Percentiles rank a stretch among this genome's conserved stretches.
Evolutionary conservation across 352 stramenopile genomes (phyloP).

Genomic region (Phytophthora foliorum): DNA sequence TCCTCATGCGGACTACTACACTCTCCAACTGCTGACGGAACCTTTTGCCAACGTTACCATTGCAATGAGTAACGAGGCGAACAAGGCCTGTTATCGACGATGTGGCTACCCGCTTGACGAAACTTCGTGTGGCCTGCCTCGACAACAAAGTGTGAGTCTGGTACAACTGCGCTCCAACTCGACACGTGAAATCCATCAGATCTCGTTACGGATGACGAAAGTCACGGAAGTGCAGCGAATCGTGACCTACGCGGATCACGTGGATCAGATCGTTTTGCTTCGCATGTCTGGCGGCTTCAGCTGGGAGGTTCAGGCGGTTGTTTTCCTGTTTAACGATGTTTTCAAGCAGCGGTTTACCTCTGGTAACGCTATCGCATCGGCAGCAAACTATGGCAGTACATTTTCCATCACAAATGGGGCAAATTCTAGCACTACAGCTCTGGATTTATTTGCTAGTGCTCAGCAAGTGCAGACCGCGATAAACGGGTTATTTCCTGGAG

Average conservation of each 20-base stretch:
- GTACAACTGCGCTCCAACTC: constrained; percentile 68
- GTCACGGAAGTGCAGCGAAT: constrained; percentile 77
- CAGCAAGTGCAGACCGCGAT: constrained; percentile 50
- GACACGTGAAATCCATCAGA: constrained; percentile 70
- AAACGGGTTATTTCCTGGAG: constrained; percentile 45
- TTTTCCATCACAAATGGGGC: constrained; percentile 48
- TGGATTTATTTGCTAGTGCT: constrained; percentile 69
- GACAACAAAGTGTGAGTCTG: constrained; percentile 72
- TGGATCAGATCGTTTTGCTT: constrained; percentile 63
- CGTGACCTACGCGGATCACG: constrained; percentile 61
- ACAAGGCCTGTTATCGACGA: constrained; percentile 69
- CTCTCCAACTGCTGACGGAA: constrained; percentile 61
- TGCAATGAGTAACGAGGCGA: constrained; percentile 79
- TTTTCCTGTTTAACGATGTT: constrained; percentile 57
- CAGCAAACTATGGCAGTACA: constrained; percentile 50
- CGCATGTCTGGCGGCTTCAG: constrained; percentile 57
- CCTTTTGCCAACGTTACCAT: constrained; percentile 81
- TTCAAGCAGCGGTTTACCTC: constrained; percentile 64
- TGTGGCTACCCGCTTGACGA: constrained; percentile 76
- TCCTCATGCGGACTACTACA: constrained; percentile 48
- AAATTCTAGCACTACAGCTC: constrained; percentile 12
- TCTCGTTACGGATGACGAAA: constrained; percentile 54
- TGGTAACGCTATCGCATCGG: constrained; percentile 33
- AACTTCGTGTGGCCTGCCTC: constrained; percentile 60
- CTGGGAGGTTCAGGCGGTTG: constrained; percentile 52